Evolutionary conservation across 2,329 filamentous ascomycete species (phyloP).

Genomic region (Xylariaceae sp.): DNA sequence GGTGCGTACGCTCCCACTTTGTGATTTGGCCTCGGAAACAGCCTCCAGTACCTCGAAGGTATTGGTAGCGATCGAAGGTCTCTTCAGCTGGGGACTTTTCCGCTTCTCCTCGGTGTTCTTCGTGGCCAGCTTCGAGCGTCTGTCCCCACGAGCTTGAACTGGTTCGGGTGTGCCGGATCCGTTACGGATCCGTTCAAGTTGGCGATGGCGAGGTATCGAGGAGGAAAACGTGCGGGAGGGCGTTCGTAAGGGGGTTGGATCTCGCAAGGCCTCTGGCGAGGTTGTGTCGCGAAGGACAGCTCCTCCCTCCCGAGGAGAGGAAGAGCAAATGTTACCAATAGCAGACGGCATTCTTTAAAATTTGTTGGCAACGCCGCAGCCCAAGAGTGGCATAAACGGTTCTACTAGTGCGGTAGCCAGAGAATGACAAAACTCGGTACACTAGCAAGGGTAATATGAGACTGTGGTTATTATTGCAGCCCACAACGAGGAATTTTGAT

Average conservation of each 20-base stretch:
- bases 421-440: not conserved
- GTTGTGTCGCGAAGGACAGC: slow-evolving; percentile 23
- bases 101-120: slow-evolving; percentile 18
- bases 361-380: slow-evolving; percentile 12
- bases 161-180: slow-evolving; percentile 15
- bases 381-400: slow-evolving; percentile 11
- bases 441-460: slow-evolving; percentile 10
- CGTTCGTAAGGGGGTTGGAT: slow-evolving; percentile 12
- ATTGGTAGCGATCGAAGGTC: slow-evolving; percentile 25
- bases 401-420: not conserved
- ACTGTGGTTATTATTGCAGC: not conserved
- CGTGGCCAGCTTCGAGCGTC: slow-evolving; percentile 14
- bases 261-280: slow-evolving; percentile 14
- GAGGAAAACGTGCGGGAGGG: slow-evolving; percentile 31
- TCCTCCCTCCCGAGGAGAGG: slow-evolving; percentile 20
- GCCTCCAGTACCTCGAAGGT: slow-evolving; percentile 31
- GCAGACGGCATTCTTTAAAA: slow-evolving; percentile 21
- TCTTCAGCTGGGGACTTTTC: slow-evolving; percentile 21
- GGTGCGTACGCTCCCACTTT: slow-evolving; percentile 13
- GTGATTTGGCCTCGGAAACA: slow-evolving; percentile 29
- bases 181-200: slow-evolving; percentile 32
- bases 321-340: slow-evolving; percentile 6
- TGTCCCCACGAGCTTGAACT: slow-evolving; percentile 13
- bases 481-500: not conserved
- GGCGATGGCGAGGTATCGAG: slow-evolving; percentile 29